phyloP scores from a whole-genome alignment of 495 filamentous ascomycete species.

The Penicillium ochrochloron region DNA sequence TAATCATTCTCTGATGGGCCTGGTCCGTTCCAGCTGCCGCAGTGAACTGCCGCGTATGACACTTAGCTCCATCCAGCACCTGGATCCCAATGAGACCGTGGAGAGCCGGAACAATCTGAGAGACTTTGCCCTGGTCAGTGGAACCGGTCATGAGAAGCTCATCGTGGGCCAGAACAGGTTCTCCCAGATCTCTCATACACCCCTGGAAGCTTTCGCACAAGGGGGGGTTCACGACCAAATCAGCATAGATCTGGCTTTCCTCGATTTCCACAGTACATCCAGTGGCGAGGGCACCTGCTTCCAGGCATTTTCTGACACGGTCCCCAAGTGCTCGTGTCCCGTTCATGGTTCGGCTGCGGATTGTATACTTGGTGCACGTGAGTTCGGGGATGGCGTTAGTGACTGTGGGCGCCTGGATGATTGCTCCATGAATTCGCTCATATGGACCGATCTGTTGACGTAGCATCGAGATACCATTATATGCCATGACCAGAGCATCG shows the following conservation, averaged over 20 bases:
- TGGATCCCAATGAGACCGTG: slow-evolving; percentile 3
- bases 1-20: neutral
- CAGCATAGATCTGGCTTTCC: neutral
- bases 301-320: slow-evolving; percentile 50
- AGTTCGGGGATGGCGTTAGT: slow-evolving; percentile 6
- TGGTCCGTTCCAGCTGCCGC: slow-evolving; percentile 11
- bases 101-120: neutral
- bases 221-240: neutral
- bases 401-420: neutral
- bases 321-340: slow-evolving; percentile 32
- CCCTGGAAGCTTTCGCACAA: neutral
- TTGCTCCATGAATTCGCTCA: slow-evolving; percentile 10
- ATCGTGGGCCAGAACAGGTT: neutral
- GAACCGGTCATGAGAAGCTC: neutral
- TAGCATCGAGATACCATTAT: slow-evolving; percentile 11
- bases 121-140: neutral
- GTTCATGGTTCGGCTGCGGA: neutral
- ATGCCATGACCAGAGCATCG: slow-evolving; percentile 4
- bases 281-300: slow-evolving; percentile 52
- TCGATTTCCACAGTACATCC: slow-evolving; percentile 38
- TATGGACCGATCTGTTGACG: slow-evolving; percentile 5
- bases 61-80: slow-evolving; percentile 4
- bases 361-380: neutral
- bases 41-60: slow-evolving; percentile 12
- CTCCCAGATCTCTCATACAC: neutral